phyloP scores from a whole-genome alignment of 2,329 filamentous ascomycete species.

The Microsporum audouinii region DNA sequence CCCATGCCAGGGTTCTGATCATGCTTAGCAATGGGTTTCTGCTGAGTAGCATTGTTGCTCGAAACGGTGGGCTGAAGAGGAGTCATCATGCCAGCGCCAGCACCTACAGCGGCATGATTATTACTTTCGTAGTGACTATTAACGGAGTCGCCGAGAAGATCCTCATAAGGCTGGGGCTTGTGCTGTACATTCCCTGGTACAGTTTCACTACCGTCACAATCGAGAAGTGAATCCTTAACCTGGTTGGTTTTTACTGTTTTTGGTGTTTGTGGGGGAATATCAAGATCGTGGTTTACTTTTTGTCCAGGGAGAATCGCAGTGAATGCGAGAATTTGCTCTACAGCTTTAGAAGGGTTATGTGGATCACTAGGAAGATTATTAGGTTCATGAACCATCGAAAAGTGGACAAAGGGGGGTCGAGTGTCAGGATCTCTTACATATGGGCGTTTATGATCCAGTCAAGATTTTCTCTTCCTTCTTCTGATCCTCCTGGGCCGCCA shows the following conservation, averaged over 20 bases:
- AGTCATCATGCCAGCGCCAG: conserved; percentile 14
- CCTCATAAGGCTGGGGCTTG: conserved; percentile 6
- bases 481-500: conserved; percentile 56
- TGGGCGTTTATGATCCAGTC: conserved; percentile 23
- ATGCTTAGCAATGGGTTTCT: conserved; percentile 29
- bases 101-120: not conserved
- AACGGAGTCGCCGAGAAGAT: conserved; percentile 14
- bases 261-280: conserved; percentile 42
- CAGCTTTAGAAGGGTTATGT: conserved; percentile 55
- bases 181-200: not conserved
- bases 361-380: conserved; percentile 41
- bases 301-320: conserved; percentile 77
- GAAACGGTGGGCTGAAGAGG: conserved; percentile 13
- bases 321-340: conserved; percentile 74
- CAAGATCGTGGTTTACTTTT: conserved; percentile 43
- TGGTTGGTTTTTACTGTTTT: conserved; percentile 3
- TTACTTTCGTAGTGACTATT: conserved; percentile 1
- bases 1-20: conserved; percentile 29
- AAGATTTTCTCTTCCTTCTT: conserved; percentile 40
- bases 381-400: not conserved
- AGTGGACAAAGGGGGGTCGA: not conserved
- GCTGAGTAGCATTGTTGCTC: conserved; percentile 12
- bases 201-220: conserved; percentile 10
- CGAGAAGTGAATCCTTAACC: conserved; percentile 6
- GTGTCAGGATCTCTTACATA: conserved; percentile 47